Conservation (phyloP, 169 alveolate species). For the Plasmodium vivax region DNA sequence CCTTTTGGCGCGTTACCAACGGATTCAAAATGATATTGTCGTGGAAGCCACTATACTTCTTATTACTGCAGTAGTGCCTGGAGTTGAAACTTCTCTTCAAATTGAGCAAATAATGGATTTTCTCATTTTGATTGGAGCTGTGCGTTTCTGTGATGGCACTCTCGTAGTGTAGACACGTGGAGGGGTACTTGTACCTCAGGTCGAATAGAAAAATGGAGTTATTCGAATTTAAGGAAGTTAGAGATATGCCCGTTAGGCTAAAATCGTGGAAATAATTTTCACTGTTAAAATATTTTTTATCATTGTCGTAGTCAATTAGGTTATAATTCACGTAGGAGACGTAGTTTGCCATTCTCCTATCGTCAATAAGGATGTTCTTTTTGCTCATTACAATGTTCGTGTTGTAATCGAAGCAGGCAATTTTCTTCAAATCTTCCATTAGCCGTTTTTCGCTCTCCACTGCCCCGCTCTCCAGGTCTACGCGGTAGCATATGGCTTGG, state of each 20-base stretch:
- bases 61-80: neutral
- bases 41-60: slow-evolving; percentile 51
- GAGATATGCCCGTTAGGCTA: slow-evolving; percentile 56
- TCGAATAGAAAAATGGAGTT: slow-evolving; percentile 67
- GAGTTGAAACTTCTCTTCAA: slow-evolving; percentile 51
- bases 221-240: slow-evolving; percentile 56
- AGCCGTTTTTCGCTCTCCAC: slow-evolving; percentile 25
- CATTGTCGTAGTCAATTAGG: slow-evolving; percentile 61
- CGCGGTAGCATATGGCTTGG: slow-evolving; percentile 44
- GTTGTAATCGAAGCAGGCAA: slow-evolving; percentile 26
- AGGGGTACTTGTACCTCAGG: slow-evolving; percentile 54
- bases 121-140: neutral
- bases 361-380: slow-evolving; percentile 66
- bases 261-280: slow-evolving; percentile 39
- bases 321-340: slow-evolving; percentile 57
- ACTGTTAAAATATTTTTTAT: slow-evolving; percentile 53
- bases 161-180: slow-evolving; percentile 66
- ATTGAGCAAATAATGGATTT: slow-evolving; percentile 11
- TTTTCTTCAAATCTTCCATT: slow-evolving; percentile 58
- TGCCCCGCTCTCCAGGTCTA: slow-evolving; percentile 34
- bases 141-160: slow-evolving; percentile 30
- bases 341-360: slow-evolving; percentile 36
- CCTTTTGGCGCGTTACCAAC: neutral
- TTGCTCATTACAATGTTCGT: slow-evolving; percentile 57
- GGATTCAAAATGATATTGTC: slow-evolving; percentile 62